phyloP scores from a whole-genome alignment of 2,329 filamentous ascomycete species.

The Magnaporthiopsis poae region DNA sequence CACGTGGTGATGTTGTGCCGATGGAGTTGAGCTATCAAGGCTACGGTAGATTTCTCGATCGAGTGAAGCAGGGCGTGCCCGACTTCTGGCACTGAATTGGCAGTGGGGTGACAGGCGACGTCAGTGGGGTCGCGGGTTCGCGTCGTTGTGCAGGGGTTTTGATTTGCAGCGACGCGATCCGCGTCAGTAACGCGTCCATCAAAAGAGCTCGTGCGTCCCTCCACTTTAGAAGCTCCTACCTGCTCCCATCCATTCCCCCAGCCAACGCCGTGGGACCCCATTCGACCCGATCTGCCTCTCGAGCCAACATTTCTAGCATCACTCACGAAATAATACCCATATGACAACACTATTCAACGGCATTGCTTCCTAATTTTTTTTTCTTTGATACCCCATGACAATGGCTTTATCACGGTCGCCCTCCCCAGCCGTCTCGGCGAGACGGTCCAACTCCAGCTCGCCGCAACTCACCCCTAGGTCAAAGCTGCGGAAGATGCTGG shows the following conservation, averaged over 20 bases:
- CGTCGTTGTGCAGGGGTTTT: background rate
- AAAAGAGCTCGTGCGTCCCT: background rate
- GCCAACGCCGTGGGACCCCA: background rate
- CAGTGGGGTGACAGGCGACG: background rate
- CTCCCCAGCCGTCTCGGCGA: slow-evolving; percentile 11
- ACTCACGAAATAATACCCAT: background rate
- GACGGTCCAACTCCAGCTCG: slow-evolving; percentile 9
- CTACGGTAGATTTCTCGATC: no score
- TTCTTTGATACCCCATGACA: background rate
- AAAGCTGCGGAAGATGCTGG: slow-evolving; percentile 41
- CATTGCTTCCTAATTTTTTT: background rate
- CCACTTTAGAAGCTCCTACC: background rate
- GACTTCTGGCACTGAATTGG: no score
- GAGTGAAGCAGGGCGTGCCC: no score
- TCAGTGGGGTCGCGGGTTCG: background rate
- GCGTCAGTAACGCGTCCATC: background rate
- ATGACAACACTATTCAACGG: background rate
- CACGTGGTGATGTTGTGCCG: no score
- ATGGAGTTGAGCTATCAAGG: no score
- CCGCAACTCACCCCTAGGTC: slow-evolving; percentile 40
- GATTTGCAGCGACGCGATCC: background rate
- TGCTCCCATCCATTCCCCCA: background rate
- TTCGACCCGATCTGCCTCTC: background rate
- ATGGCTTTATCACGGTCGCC: slow-evolving; percentile 13
- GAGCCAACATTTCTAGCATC: background rate